Base-by-base conservation (phyloP, 768 basidiomycete genomes). In the Russula virescens region DNA sequence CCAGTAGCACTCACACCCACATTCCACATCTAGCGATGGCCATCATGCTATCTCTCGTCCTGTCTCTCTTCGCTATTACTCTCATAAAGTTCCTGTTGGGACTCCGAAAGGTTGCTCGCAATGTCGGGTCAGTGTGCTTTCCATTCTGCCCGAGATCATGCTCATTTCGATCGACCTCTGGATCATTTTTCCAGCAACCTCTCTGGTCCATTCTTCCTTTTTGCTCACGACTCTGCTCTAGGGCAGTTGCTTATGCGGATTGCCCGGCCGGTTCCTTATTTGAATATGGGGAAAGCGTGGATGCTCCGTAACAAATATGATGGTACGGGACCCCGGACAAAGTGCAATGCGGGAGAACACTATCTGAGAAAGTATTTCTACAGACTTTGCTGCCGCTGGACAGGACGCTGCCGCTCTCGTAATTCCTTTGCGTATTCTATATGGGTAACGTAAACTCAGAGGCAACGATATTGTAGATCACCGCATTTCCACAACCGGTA, bases 361-460 rank as follows among this genome's bases (percentile, higher is more conserved):
- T n/a, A 23, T 23, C 26, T 13, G 18, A n/a, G 42, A 14, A n/a
- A 5, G 18, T 10, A 43, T 14, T 1, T 5, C 31, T 8, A 46
- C 47, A 67, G 66, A 55, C 11, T 65, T 67, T n/a, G 55, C 9
- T 3, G 11, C 53, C 2, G 56, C 50, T 14, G 66, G 66, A 45
- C 50, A 35, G 63, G 66, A 65, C 26, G 60, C 57, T 5, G 1
- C 31, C 23, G 16, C 52, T 1, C 0, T 54, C 21, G 66, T 65
- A 21, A 38, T 35, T 34, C 23, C 11, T 35, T 23, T 21, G 16
- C 49, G 21, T 23, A 5, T 14, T 45, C 9, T 13, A 19, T 5
- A 25, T 23, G 10, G 35, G 5, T 18, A 40, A 28, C n/a, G 8
- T 18, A 64, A 38, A 23, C 5, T 46, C 4, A 31, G 43, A 26